Conservation (phyloP, 2,329 filamentous ascomycete species). For the Thielaviopsis cerberus region DNA sequence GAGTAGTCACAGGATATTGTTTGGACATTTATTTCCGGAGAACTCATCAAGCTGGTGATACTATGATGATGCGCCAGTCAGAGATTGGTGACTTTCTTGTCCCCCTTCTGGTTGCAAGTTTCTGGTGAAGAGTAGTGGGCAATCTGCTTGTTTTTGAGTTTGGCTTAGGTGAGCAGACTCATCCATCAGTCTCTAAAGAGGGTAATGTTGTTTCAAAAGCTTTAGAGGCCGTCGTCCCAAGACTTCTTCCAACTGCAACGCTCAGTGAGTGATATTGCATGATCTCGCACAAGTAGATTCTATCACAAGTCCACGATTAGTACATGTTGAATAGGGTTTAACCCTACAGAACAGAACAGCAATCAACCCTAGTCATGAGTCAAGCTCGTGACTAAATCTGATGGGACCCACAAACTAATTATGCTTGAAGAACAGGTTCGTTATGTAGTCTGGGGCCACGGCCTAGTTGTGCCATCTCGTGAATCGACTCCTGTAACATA, state of each 20-base stretch:
- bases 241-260: background rate
- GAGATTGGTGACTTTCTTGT: background rate
- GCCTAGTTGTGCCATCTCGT: too few relatives aligned
- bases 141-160: background rate
- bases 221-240: background rate
- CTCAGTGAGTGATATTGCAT: too few relatives aligned
- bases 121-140: background rate
- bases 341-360: too few relatives aligned
- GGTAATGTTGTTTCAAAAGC: background rate
- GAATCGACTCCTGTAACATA: too few relatives aligned
- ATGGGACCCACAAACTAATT: too few relatives aligned
- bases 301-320: too few relatives aligned
- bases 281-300: too few relatives aligned
- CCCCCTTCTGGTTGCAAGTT: background rate
- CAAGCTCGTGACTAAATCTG: too few relatives aligned
- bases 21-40: background rate
- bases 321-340: too few relatives aligned
- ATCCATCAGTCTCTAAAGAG: background rate
- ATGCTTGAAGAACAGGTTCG: too few relatives aligned
- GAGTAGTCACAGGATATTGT: background rate
- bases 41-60: background rate
- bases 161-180: background rate
- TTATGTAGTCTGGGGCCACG: too few relatives aligned
- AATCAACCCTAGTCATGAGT: too few relatives aligned
- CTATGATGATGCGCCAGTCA: background rate